Evolutionary conservation across 768 basidiomycete genomes (phyloP).

Genomic region (Scleroderma bovista): DNA sequence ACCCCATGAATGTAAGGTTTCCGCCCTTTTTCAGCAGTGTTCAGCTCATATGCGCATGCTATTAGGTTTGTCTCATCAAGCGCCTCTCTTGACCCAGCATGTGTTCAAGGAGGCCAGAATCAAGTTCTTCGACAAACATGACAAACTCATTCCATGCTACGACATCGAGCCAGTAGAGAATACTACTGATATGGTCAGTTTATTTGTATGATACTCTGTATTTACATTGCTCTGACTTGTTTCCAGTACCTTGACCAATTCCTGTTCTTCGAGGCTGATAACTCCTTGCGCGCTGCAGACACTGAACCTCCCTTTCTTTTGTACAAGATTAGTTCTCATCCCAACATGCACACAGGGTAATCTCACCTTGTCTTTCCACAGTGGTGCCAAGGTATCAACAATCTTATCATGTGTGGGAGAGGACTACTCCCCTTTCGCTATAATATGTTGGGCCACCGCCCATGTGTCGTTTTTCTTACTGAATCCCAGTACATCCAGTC

Average conservation of each 20-base stretch:
- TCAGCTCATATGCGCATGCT: constrained; percentile 8
- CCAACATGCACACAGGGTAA: constrained; percentile 5
- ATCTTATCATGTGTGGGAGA: constrained; percentile 98
- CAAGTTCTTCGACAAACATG: constrained; percentile 95
- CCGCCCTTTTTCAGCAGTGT: not conserved
- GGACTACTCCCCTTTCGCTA: no score
- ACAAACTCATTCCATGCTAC: constrained; percentile 97
- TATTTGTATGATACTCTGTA: no score
- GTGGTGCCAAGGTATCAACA: constrained; percentile 99
- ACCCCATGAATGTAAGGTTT: constrained; percentile 93
- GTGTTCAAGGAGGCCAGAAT: constrained; percentile 99
- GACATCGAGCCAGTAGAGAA: constrained; percentile 99
- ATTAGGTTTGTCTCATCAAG: constrained; percentile 96
- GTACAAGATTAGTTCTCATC: constrained; percentile 55
- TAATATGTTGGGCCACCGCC: no score
- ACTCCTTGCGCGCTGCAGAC: constrained; percentile 92
- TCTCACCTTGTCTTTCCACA: not conserved
- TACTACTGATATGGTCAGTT: constrained; percentile 98
- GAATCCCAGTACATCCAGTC: no score
- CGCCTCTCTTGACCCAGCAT: constrained; percentile 93
- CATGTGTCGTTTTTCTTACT: no score
- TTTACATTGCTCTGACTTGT: no score
- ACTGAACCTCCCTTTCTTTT: constrained; percentile 95
- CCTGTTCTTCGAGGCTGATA: no score
- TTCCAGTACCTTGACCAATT: no score